Base-by-base conservation (phyloP, 495 filamentous ascomycete species). In the Bacidia rubella region DNA sequence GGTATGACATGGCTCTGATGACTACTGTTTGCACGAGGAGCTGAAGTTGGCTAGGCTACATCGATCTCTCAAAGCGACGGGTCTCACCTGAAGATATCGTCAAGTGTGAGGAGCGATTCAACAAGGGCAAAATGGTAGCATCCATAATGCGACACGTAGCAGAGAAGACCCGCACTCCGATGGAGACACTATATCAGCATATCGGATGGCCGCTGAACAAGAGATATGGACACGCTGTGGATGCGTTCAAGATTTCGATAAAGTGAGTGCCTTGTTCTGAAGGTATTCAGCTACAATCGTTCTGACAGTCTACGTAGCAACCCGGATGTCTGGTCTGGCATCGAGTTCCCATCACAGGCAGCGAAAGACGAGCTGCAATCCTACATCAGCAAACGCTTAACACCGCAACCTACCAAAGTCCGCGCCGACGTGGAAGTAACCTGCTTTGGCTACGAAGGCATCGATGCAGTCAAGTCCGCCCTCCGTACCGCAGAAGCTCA, bases 61-160 rank as follows among this genome's bases (percentile, higher is more conserved):
- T 98, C 68, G 92, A 98, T 83, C 76, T 98, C 57, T 94, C 87
- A 24, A 98, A 98, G 76, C 90, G 92, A 57, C 82, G 92, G 70
- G 92, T 98, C 26, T 95, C 89, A 2, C 86, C 93, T 29, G 92
- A 98, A 66, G 92, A 98, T 74, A 90, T 97, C 42, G 73, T 94
- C 50, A 95, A 95, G 72, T 97, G 93, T 68, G 92, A 98, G 65
- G 92, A 98, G 71, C 80, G 92, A 35, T 98, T 95, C 74, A 98
- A 98, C 78, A 98, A 98, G 80, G 86, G 85, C 74, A 98, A 98
- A 74, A 90, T 95, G 73, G 92, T 97, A 48, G 90, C 97, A 70
- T 90, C 85, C 2, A 97, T 98, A 66, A 85, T 97, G 82, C 81
- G 92, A 57, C 92, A 98, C 65, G 92, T 97, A 42, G 90, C 92